Evolutionary conservation across 345 rosid genomes (phyloP), one percentile per base, ranked within the genome.

Genomic region (Acer yangbiense): DNA sequence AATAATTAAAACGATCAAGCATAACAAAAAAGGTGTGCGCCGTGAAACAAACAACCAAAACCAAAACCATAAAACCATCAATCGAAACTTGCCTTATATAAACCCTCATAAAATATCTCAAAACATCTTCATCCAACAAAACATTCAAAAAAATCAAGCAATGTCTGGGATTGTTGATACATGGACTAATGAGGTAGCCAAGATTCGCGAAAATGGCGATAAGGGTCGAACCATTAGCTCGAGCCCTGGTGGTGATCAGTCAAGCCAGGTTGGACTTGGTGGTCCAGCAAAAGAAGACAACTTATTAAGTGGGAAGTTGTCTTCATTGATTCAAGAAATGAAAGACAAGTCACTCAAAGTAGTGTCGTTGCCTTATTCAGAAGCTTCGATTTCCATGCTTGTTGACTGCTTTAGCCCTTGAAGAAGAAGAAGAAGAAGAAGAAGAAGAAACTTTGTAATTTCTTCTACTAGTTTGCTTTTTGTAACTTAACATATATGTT

Each of bases 151-250:
- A 4, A 48, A 46, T 71, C n/a, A 11, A 64, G 39, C 20, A 2
- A 89, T 89, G 90, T 82, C 90, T 68, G 92, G 73, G 6, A 62
- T 85, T 10, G 80, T 82, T 65, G 94, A 90, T 79, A 87, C 74
- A 58, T 87, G 89, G 89, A 81, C 79, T 9, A 75, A 74, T 44
- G 87, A 87, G 80, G 10, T 35, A 7, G 70, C 82, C 69, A 83
- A 78, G 86, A 81, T 76, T n/a, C n/a, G n/a, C n/a, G n/a, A n/a
- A 73, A 86, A 82, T 66, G 46, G 46, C 27, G 27, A 25, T 0
- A 25, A 25, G 27, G 27, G 27, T 65, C 82, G 48, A 65, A 43
- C 83, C 82, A 63, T 9, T 43, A 74, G 77, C 10, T 75, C 82
- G 7, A 70, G 13, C 52, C 68, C 21, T 27, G 29, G 35, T 79